Evolutionary conservation across 2,329 filamentous ascomycete genomes (phyloP).

Genomic region (Aspergillus persii): DNA sequence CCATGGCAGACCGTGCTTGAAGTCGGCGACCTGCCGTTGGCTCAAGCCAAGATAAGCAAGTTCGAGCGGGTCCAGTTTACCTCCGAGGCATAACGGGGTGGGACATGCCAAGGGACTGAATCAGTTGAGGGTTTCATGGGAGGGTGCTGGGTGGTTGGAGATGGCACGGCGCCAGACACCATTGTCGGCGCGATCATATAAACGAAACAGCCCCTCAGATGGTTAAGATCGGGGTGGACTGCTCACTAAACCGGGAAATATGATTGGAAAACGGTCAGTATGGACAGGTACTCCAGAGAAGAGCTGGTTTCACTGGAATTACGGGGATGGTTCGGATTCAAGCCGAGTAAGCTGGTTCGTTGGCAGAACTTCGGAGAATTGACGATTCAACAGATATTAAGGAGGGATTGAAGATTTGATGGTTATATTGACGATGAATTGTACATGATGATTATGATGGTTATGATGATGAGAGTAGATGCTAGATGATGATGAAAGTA

Average conservation of each 20-base stretch:
- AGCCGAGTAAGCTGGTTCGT: not conserved
- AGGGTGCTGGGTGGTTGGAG: slow-evolving; percentile 12
- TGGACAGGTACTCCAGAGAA: not conserved
- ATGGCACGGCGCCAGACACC: slow-evolving; percentile 1
- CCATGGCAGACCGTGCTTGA: not conserved
- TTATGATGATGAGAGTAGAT: too few relatives aligned
- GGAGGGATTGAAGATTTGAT: too few relatives aligned
- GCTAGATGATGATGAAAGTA: too few relatives aligned
- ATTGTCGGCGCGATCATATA: slow-evolving; percentile 11
- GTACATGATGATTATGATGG: too few relatives aligned
- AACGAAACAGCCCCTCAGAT: slow-evolving; percentile 9
- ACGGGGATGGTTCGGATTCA: not conserved
- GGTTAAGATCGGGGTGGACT: slow-evolving; percentile 8
- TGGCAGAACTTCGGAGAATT: not conserved
- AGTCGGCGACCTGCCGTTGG: slow-evolving; percentile 3
- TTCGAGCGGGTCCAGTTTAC: slow-evolving; percentile 6
- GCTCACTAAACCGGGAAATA: slow-evolving; percentile 12
- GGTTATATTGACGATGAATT: too few relatives aligned
- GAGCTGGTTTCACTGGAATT: not conserved
- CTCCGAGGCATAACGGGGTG: not conserved
- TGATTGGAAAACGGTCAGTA: slow-evolving; percentile 5
- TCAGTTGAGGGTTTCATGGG: slow-evolving; percentile 11
- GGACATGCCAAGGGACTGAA: slow-evolving; percentile 13
- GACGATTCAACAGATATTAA: too few relatives aligned
- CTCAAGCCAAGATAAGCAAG: slow-evolving; percentile 11